A percentile compares a stretch with the other conserved stretches of the same genome.
Evolutionary conservation across 169 alveolate genomes (phyloP).

Genomic region (Eimeria nieschulzi): DNA sequence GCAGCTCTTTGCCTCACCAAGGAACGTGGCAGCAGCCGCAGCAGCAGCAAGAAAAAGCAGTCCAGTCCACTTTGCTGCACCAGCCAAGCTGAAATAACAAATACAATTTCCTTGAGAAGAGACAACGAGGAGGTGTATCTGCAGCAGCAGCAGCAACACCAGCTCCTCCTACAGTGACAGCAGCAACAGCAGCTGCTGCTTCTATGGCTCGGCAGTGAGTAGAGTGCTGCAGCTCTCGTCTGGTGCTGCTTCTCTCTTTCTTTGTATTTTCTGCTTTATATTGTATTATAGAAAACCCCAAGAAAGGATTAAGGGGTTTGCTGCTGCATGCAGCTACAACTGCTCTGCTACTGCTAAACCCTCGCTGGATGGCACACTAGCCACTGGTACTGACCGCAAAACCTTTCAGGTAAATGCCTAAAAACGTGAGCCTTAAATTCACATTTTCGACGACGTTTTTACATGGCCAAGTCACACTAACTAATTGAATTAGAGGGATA

Average conservation of each 20-base stretch:
- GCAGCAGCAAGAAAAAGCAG: constrained; percentile 21
- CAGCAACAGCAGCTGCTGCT: constrained; percentile 20
- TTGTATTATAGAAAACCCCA: not conserved
- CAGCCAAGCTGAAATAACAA: not conserved
- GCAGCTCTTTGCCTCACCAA: constrained; percentile 1
- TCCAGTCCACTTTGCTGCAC: constrained; percentile 9
- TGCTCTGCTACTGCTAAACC: not conserved
- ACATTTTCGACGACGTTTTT: too few species aligned
- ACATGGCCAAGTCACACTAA: too few species aligned
- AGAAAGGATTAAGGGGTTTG: not conserved
- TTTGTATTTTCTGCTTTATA: not conserved
- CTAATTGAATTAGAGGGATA: too few species aligned
- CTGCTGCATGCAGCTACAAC: not conserved
- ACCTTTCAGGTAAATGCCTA: too few species aligned
- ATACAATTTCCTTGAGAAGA: not conserved
- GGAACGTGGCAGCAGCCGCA: not conserved
- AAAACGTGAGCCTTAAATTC: too few species aligned
- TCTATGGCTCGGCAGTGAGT: constrained; percentile 8
- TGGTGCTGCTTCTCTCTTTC: not conserved
- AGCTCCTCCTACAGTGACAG: constrained; percentile 12
- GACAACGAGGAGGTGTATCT: not conserved
- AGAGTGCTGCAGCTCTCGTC: not conserved
- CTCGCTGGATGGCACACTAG: not conserved
- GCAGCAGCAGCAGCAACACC: not conserved
- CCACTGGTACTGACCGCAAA: constrained; percentile 14